Conservation (phyloP, 257 asterid species). For the Nicotiana tomentosiformis region DNA sequence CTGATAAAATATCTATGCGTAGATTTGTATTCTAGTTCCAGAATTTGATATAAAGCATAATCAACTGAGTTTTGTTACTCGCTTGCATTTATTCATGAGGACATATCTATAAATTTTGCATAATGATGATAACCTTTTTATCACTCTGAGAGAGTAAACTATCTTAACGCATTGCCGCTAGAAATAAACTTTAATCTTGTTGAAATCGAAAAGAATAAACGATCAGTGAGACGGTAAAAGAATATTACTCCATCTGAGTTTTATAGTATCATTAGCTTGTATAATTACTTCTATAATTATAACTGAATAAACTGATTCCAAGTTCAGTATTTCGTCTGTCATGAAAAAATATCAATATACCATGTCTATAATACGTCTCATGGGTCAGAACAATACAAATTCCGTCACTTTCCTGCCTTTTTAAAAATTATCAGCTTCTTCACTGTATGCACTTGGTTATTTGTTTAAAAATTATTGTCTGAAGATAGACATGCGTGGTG, state of each 20-base stretch:
- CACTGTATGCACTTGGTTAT: conserved; percentile 7
- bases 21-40: background rate
- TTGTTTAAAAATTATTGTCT: conserved; percentile 33
- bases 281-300: background rate
- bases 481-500: conserved; percentile 41
- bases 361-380: background rate
- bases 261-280: background rate
- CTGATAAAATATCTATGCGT: background rate
- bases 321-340: background rate
- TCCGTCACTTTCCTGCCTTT: background rate
- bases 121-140: background rate
- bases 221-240: background rate
- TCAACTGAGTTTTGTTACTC: background rate
- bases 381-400: background rate
- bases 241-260: background rate
- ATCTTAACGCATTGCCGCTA: background rate
- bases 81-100: background rate
- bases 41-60: background rate
- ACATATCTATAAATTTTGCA: background rate
- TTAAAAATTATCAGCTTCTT: background rate
- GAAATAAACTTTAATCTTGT: background rate
- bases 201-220: background rate
- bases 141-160: background rate
- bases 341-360: background rate
- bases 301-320: background rate